These are phyloP conservation scores for Cylindrotheca fusiformis DNA, from an alignment of 108 stramenopile genomes.

Conservation along the genomic window DNA sequence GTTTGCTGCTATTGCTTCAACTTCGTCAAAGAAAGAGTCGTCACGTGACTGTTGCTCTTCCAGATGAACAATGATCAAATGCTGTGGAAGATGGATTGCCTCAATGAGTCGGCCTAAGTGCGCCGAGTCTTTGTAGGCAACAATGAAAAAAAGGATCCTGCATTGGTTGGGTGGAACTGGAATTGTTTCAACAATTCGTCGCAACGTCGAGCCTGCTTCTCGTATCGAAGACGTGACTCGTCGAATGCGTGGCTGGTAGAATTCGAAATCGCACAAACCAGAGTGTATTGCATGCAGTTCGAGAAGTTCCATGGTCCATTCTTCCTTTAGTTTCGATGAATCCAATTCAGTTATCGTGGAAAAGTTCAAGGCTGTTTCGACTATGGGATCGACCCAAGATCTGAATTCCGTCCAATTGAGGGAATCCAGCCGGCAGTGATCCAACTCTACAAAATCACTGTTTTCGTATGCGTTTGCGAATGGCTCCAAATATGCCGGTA, in stretches of 20 bases:
- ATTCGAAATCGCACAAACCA: constrained; percentile 20
- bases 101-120: constrained; percentile 33
- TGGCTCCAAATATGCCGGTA: too few species aligned
- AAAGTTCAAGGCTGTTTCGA: background rate
- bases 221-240: background rate
- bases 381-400: background rate
- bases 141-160: constrained; percentile 30
- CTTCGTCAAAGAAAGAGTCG: constrained; percentile 4
- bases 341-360: background rate
- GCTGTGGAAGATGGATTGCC: constrained; percentile 39
- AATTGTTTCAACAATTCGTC: background rate
- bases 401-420: background rate
- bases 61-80: constrained; percentile 39
- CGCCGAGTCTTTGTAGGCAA: constrained; percentile 32
- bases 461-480: too few species aligned
- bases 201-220: constrained; percentile 4
- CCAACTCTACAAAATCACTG: constrained; percentile 15
- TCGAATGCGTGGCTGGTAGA: constrained; percentile 5
- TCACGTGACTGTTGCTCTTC: constrained; percentile 16
- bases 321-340: background rate
- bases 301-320: constrained; percentile 23
- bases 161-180: constrained; percentile 1
- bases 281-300: constrained; percentile 26
- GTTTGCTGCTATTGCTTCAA: constrained; percentile 15
- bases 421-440: constrained; percentile 3